Conservation (phyloP, 352 stramenopile genomes). For the Phytophthora multivora region DNA sequence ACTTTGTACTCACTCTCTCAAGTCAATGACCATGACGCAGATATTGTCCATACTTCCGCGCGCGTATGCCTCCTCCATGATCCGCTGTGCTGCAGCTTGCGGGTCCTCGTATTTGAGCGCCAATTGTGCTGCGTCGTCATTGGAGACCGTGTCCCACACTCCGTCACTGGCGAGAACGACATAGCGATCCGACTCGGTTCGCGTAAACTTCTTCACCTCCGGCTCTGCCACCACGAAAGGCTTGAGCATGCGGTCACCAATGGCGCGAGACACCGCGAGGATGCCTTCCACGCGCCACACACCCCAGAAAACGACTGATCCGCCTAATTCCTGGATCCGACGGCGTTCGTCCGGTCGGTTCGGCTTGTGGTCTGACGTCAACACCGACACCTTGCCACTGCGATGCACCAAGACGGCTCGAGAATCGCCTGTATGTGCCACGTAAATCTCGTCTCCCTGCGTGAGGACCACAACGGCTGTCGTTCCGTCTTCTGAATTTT, state of each 20-base stretch:
- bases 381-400: slow-evolving; percentile 67
- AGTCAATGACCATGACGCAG: slow-evolving; percentile 90
- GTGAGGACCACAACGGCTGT: slow-evolving; percentile 89
- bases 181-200: slow-evolving; percentile 75
- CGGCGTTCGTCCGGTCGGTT: slow-evolving; percentile 90
- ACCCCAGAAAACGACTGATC: slow-evolving; percentile 91
- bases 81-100: slow-evolving; percentile 69
- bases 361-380: slow-evolving; percentile 92
- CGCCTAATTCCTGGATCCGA: slow-evolving; percentile 88
- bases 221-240: slow-evolving; percentile 92
- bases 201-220: slow-evolving; percentile 77
- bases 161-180: slow-evolving; percentile 91
- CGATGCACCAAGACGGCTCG: slow-evolving; percentile 88
- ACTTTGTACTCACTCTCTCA: slow-evolving; percentile 62
- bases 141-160: slow-evolving; percentile 92
- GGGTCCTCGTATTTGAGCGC: slow-evolving; percentile 69
- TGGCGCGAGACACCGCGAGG: slow-evolving; percentile 91
- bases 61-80: slow-evolving; percentile 89
- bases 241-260: slow-evolving; percentile 93
- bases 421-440: slow-evolving; percentile 92
- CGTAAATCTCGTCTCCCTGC: slow-evolving; percentile 75
- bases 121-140: slow-evolving; percentile 84
- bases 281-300: slow-evolving; percentile 95
- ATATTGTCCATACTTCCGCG: slow-evolving; percentile 92
- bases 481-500: slow-evolving; percentile 87